These are phyloP conservation scores for Apiospora aurea DNA, from an alignment of 2,329 filamentous ascomycete genomes.

Conservation along the genomic window DNA sequence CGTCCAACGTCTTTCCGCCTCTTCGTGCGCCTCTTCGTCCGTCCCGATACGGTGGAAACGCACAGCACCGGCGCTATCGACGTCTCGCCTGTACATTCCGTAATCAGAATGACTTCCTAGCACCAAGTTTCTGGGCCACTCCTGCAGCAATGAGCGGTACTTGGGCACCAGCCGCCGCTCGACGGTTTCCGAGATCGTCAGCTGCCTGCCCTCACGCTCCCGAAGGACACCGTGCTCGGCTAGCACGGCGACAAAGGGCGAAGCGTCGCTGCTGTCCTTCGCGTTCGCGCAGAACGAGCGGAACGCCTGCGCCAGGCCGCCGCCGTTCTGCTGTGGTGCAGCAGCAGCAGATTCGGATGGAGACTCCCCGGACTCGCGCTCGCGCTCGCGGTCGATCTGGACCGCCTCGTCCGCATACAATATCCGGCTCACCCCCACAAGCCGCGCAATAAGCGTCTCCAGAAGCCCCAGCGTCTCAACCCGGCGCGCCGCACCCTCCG, in stretches of 20 bases:
- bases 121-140: not conserved
- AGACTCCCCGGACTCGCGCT: not conserved
- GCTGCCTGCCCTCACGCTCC: not conserved
- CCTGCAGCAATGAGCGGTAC: not conserved
- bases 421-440: not conserved
- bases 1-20: not conserved
- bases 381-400: not conserved
- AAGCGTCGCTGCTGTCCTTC: not conserved
- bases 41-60: not conserved
- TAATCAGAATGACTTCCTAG: not conserved
- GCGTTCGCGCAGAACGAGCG: not conserved
- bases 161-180: not conserved
- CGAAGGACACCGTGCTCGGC: not conserved
- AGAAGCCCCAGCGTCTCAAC: not conserved
- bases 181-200: not conserved
- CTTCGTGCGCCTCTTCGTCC: not conserved
- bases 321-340: not conserved
- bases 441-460: not conserved
- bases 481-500: not conserved
- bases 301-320: not conserved
- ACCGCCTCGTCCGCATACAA: not conserved
- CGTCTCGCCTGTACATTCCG: not conserved
- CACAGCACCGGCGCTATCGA: not conserved
- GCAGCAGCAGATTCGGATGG: not conserved
- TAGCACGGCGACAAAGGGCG: not conserved